phyloP scores from a whole-genome alignment of 1,284 basidiomycete species.

The Ceratobasidium sp. region DNA sequence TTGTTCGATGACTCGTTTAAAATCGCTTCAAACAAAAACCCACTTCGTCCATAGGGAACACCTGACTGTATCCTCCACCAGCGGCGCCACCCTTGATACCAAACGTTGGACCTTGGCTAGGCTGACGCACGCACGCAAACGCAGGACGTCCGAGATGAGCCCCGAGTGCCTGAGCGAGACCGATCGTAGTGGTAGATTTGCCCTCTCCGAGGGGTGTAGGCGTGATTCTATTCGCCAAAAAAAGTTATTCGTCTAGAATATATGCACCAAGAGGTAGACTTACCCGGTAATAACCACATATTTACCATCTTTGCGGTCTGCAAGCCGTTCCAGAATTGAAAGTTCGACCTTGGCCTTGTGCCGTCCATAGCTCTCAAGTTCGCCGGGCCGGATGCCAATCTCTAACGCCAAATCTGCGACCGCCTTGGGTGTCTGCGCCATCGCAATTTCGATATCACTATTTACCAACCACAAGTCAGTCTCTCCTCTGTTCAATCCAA shows the following conservation, averaged over 20 bases:
- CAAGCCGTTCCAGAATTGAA: conserved; percentile 83
- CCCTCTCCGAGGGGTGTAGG: conserved; percentile 98
- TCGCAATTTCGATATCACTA: conserved; percentile 95
- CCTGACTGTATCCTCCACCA: conserved; percentile 97
- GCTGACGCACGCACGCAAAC: conserved; percentile 99
- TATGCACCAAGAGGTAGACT: neutral
- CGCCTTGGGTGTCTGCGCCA: conserved; percentile 93
- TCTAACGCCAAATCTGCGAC: conserved; percentile 85
- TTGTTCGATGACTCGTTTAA: neutral
- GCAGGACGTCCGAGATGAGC: conserved; percentile 92
- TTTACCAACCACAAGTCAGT: conserved; percentile 49
- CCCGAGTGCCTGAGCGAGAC: conserved; percentile 94
- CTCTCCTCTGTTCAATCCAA: neutral
- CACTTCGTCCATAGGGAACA: conserved; percentile 99
- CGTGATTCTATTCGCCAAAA: conserved; percentile 73
- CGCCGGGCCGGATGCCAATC: conserved; percentile 85
- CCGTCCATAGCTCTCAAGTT: conserved; percentile 93
- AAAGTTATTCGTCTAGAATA: conserved; percentile 25
- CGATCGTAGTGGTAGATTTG: conserved; percentile 98
- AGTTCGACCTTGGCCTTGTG: conserved; percentile 99
- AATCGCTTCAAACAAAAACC: conserved; percentile 42
- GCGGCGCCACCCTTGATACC: conserved; percentile 99
- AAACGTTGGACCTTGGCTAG: conserved; percentile 98
- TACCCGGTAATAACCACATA: conserved; percentile 96
- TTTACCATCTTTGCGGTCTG: conserved; percentile 90